These are phyloP conservation scores for Leccinum disarticulatum DNA, from an alignment of 768 basidiomycete genomes.

Conservation along the genomic window DNA sequence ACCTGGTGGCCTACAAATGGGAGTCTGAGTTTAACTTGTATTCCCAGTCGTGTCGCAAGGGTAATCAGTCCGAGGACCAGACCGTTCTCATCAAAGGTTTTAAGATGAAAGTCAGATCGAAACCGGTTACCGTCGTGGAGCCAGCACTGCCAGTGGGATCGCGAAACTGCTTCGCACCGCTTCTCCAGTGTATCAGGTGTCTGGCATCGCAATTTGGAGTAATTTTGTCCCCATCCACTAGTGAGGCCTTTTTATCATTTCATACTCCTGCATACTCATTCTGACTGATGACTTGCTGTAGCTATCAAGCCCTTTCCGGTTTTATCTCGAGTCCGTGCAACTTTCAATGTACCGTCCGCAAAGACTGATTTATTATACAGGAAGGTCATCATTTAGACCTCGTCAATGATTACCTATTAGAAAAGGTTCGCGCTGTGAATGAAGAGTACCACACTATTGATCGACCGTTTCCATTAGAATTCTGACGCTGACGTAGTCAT, in stretches of 20 bases:
- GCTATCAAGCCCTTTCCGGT: background rate
- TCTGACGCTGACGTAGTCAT: conserved; percentile 1
- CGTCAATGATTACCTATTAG: conserved; percentile 8
- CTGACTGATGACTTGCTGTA: background rate
- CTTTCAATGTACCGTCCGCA: too few relatives aligned
- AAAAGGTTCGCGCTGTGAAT: background rate
- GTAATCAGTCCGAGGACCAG: conserved; percentile 2
- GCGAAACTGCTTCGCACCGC: too few relatives aligned
- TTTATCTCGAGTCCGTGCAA: background rate
- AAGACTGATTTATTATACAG: background rate
- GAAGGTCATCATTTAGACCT: conserved; percentile 2
- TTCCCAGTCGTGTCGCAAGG: background rate
- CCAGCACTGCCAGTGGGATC: too few relatives aligned
- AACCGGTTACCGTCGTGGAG: background rate
- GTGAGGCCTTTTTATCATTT: background rate
- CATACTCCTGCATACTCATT: background rate
- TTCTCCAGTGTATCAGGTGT: background rate
- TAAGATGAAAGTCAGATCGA: conserved; percentile 2
- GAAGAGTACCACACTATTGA: background rate
- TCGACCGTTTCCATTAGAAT: background rate
- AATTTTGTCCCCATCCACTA: too few relatives aligned
- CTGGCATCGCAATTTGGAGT: background rate
- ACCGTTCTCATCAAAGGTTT: conserved; percentile 12
- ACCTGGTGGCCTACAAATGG: background rate
- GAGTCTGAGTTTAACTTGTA: background rate